phyloP scores from a whole-genome alignment of 2,329 filamentous ascomycete genomes.

The Phyllosticta capitalensis region DNA sequence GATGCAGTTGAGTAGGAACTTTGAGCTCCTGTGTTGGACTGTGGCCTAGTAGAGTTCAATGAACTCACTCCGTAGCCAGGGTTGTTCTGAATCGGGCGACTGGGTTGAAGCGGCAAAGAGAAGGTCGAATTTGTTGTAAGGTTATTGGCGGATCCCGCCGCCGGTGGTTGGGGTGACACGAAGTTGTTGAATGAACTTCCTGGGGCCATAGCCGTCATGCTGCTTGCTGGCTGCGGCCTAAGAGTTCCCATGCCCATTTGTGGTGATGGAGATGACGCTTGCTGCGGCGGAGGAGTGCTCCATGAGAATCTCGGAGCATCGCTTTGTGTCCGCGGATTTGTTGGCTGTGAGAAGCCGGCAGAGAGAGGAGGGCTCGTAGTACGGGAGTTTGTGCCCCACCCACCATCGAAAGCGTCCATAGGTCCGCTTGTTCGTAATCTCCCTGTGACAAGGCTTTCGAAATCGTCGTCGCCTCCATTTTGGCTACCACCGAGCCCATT shows the following conservation, averaged over 20 bases:
- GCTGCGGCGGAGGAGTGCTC: slow-evolving; percentile 29
- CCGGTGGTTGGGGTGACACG: slow-evolving; percentile 30
- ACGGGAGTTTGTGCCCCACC: slow-evolving; percentile 31
- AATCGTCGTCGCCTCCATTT: slow-evolving; percentile 60
- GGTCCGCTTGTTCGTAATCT: slow-evolving; percentile 27
- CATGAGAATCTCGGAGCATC: slow-evolving; percentile 34
- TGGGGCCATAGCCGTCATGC: slow-evolving; percentile 33
- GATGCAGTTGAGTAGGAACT: slow-evolving; percentile 17
- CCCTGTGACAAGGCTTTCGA: slow-evolving; percentile 83
- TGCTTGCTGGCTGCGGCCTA: not conserved
- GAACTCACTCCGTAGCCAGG: slow-evolving; percentile 8
- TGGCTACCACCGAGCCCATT: slow-evolving; percentile 49
- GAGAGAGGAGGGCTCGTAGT: slow-evolving; percentile 20
- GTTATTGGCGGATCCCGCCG: not conserved
- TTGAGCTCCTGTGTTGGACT: not conserved
- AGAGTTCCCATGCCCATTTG: slow-evolving; percentile 3
- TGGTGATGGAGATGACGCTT: slow-evolving; percentile 2
- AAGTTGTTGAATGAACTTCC: slow-evolving; percentile 41
- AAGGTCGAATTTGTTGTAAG: slow-evolving; percentile 21
- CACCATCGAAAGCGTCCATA: slow-evolving; percentile 25
- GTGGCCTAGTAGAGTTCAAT: not conserved
- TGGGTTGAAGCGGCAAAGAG: slow-evolving; percentile 29
- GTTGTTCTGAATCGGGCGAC: slow-evolving; percentile 18
- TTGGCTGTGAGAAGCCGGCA: slow-evolving; percentile 22
- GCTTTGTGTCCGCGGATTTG: slow-evolving; percentile 19